Conservation (phyloP, 2,329 filamentous ascomycete species). For the Endoconidiophora laricicola region DNA sequence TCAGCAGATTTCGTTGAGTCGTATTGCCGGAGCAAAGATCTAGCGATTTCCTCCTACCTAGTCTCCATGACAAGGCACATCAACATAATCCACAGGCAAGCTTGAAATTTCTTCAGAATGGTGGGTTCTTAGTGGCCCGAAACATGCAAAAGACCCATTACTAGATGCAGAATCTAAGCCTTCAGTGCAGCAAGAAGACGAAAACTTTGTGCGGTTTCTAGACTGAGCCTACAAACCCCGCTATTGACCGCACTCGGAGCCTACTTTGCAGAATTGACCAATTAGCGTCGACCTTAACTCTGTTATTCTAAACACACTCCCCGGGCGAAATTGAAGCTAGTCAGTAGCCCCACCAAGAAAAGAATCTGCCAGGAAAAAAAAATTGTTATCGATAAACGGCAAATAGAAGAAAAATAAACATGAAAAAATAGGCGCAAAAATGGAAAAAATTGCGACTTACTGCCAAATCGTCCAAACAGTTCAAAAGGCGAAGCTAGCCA, state of each 20-base stretch:
- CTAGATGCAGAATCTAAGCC: background rate
- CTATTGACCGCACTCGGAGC: slow-evolving; percentile 9
- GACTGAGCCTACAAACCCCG: background rate
- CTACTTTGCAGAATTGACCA: slow-evolving; percentile 1
- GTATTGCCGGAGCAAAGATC: too few species aligned
- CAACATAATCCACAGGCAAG: background rate
- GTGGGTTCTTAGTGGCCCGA: slow-evolving; percentile 5
- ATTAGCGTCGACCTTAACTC: background rate
- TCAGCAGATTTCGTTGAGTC: too few species aligned
- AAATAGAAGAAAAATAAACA: background rate
- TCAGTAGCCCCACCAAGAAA: background rate
- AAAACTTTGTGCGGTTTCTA: too few species aligned
- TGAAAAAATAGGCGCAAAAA: too few species aligned
- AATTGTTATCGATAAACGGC: slow-evolving; percentile 4
- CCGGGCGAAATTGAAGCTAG: background rate
- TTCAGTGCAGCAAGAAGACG: background rate
- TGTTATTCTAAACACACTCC: slow-evolving; percentile 7
- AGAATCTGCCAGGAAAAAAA: background rate
- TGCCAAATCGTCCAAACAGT: background rate
- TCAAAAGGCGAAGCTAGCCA: slow-evolving; percentile 10
- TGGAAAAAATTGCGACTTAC: background rate
- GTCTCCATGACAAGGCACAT: background rate
- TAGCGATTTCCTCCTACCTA: too few species aligned
- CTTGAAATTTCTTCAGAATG: slow-evolving; percentile 10
- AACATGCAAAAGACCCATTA: too few species aligned